A percentile compares a stretch with the other conserved stretches of the same genome.
phyloP scores from a whole-genome alignment of 2,329 filamentous ascomycete species.

The Sporothrix schenckii region DNA sequence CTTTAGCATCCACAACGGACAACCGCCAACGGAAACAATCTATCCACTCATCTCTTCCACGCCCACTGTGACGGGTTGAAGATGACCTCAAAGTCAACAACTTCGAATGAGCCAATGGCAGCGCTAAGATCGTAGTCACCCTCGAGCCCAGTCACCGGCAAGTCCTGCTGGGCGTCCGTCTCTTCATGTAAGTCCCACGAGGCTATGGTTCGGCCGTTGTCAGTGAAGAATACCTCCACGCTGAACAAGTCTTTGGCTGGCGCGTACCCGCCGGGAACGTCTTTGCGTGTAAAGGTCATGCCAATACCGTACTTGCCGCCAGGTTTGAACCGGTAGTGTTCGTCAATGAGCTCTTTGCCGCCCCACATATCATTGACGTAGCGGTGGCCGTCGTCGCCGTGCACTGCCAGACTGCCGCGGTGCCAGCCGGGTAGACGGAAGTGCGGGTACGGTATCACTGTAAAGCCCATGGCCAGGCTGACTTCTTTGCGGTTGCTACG shows the following conservation, averaged over 20 bases:
- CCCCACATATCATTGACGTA: constrained; percentile 77
- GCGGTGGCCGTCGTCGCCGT: constrained; percentile 75
- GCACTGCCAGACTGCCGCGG: constrained; percentile 72
- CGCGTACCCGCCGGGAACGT: neutral
- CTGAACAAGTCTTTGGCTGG: constrained; percentile 44
- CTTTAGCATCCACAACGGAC: neutral
- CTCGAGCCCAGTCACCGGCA: constrained; percentile 67
- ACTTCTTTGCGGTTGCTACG: constrained; percentile 43
- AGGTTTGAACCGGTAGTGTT: constrained; percentile 45
- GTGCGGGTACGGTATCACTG: constrained; percentile 73
- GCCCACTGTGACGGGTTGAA: constrained; percentile 64
- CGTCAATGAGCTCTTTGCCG: constrained; percentile 62
- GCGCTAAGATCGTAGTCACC: constrained; percentile 72
- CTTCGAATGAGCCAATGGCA: constrained; percentile 70
- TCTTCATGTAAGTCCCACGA: constrained; percentile 77
- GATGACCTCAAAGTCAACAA: constrained; percentile 68
- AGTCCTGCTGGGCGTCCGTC: constrained; percentile 63
- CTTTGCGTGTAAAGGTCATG: constrained; percentile 58
- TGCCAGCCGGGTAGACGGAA: constrained; percentile 84
- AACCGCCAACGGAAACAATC: neutral
- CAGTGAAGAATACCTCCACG: constrained; percentile 70
- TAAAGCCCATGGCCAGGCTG: constrained; percentile 68
- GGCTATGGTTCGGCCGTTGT: constrained; percentile 62
- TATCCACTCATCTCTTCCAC: constrained; percentile 40
- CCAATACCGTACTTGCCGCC: constrained; percentile 73